Evolutionary conservation across 2,329 filamentous ascomycete species (phyloP), one percentile per base, ranked within the genome.

Genomic region (Gliomastix tumulicola): DNA sequence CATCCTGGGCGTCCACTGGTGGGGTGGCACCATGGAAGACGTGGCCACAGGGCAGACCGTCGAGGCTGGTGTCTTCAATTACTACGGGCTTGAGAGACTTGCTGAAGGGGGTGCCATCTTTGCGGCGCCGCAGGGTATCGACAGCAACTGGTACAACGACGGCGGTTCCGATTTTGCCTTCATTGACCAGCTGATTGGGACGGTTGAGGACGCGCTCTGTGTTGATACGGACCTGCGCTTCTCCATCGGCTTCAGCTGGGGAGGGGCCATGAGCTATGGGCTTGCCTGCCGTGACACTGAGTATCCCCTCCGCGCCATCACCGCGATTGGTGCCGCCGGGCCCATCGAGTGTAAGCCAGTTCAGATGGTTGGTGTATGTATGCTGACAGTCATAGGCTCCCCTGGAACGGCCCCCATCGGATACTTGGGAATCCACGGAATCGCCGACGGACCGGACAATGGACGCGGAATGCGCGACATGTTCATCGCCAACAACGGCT

Each of bases 201-300:
- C 49, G 9, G 48, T 66, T 19, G 55, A 66, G 41, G 43, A 47
- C 7, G 53, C 58, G 21, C 57, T 69, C 31, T 69, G 66, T 41
- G 49, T 69, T 19, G 56, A 70, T 41, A 49, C 60, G 39, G 51
- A 48, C 30, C 54, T 57, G 35, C 53, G 60, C 38, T 69, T 67
- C 48, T 54, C 62, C 19, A 62, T 61, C 2, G 64, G 63, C 12
- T 68, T 63, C 49, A 63, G 59, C 41, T 67, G 63, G 44, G 64
- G 66, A 25, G 63, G 54, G 25, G 56, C 59, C 32, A 68, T 69
- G 60, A 55, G 53, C 5, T 63, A 54, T 45, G 51, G 56, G 1
- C 46, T 66, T 13, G 64, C 65, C 4, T 69, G 65, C 44, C 55
- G 46, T 27, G 32, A 44, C 30, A 35, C 18, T 19, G 21, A 11